A percentile compares a stretch with the other conserved stretches of the same genome.
These are phyloP conservation scores for Discostella stelligeroides DNA, from an alignment of 108 stramenopile species.

Conservation along the genomic window DNA sequence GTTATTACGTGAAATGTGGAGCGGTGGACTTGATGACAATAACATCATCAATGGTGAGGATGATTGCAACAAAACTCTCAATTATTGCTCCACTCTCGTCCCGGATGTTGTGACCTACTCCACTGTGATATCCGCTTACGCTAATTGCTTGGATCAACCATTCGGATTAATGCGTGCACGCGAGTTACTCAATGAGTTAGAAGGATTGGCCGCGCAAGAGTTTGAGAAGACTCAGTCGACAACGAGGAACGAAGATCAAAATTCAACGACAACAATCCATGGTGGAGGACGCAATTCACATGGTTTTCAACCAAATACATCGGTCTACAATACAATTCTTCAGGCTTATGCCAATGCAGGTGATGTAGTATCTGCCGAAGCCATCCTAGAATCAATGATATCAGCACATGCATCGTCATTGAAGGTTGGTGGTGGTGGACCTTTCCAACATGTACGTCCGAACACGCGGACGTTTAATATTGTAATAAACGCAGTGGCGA, in stretches of 20 bases:
- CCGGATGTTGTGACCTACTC: constrained; percentile 41
- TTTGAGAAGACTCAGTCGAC: not conserved
- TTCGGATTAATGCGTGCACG: constrained; percentile 23
- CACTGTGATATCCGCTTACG: constrained; percentile 41
- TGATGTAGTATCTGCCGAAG: constrained; percentile 45
- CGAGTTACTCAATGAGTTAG: constrained; percentile 32
- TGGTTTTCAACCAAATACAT: constrained; percentile 46
- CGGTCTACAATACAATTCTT: constrained; percentile 49
- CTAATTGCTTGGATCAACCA: constrained; percentile 35
- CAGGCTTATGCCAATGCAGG: constrained; percentile 53
- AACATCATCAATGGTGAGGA: no score
- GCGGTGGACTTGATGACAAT: no score
- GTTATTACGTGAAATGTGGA: constrained; percentile 44
- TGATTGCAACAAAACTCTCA: no score
- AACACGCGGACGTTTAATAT: constrained; percentile 46
- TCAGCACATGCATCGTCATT: constrained; percentile 31
- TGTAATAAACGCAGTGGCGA: constrained; percentile 43
- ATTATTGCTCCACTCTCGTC: not conserved
- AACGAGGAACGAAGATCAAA: not conserved
- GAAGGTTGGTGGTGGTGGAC: constrained; percentile 28
- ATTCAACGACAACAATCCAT: constrained; percentile 1
- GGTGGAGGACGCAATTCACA: constrained; percentile 26
- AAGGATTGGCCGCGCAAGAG: constrained; percentile 24
- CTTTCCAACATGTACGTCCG: constrained; percentile 33
- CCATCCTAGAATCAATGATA: constrained; percentile 29